Evolutionary conservation across 225 moss, liverwort and hornwort genomes (phyloP).

Genomic region (Straminergon stramineum): DNA sequence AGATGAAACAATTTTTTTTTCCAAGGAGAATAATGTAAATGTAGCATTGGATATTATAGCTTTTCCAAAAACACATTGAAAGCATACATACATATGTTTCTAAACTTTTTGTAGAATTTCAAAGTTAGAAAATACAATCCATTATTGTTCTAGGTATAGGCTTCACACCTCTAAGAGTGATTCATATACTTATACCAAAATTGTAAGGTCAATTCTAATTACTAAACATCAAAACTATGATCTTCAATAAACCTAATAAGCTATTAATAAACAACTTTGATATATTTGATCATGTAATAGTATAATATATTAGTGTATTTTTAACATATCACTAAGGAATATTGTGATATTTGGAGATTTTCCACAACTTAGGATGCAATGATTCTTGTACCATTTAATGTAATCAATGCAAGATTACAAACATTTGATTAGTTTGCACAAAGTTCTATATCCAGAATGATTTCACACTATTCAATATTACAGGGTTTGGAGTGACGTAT

Average conservation of each 20-base stretch:
- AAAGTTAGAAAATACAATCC: not conserved
- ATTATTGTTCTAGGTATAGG: fast-evolving
- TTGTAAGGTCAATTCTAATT: not conserved
- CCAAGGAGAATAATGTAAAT: not conserved
- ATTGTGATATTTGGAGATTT: not conserved
- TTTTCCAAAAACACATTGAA: not conserved
- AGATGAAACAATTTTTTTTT: not conserved
- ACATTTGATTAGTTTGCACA: not conserved
- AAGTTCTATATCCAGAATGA: not conserved
- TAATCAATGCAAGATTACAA: not conserved
- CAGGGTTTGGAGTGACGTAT: fast-evolving
- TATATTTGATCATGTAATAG: not conserved
- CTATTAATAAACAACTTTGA: too few relatives aligned
- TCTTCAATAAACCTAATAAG: not conserved
- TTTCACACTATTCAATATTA: not conserved
- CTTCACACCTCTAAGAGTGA: not conserved
- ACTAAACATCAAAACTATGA: not conserved
- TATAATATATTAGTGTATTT: not conserved
- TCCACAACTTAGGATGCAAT: not conserved
- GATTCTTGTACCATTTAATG: not conserved
- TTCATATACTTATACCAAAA: not conserved
- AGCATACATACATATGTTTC: not conserved
- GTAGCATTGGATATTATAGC: not conserved
- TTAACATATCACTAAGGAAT: not conserved
- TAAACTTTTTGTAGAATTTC: not conserved